Evolutionary conservation across 352 stramenopile species (phyloP), one percentile per base, ranked within the genome.

Genomic region (Phytopythium cucurbitacearum): DNA sequence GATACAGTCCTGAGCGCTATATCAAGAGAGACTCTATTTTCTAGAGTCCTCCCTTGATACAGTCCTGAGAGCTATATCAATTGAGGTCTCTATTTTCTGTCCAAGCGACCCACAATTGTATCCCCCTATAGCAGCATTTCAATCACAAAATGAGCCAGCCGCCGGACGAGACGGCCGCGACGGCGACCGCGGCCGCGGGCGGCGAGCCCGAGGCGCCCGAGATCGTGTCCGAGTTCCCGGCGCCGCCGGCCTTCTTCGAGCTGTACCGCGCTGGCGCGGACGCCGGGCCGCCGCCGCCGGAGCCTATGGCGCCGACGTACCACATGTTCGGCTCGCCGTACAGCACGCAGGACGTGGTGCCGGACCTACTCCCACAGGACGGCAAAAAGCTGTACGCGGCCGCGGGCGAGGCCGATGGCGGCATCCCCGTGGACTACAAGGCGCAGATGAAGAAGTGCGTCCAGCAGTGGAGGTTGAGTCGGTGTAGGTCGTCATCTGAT

Each of bases 271-370:
- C 88, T 0, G 80, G 80, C 10, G 52, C 52, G 7, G 69, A 72
- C 39, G 57, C 49, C 41, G 80, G 80, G 0, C 84, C 84, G 16
- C 47, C 69, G 39, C 84, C 84, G 33, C 84, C 84, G 0, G 62
- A 79, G 57, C 76, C 80, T 40, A 87, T 94, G 70, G 73, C 71
- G 43, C 84, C 84, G 41, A 87, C 73, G 54, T 94, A 94, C 49
- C 80, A 94, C 73, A 89, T 90, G 72, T 94, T 94, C 53, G 84
- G 84, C 40, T 87, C 79, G 44, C 80, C 84, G 5, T 94, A 84
- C 67, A 89, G 77, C 64, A 94, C 84, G 45, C 64, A 89, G 67
- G 84, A 94, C 69, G 70, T 69, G 8, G 80, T 91, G 51, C 84
- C 84, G 0, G 80, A 94, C 45, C 68, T 94, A 53, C 66, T 94